Conservation (phyloP, 2,329 filamentous ascomycete species). For the Penicillium palitans region DNA sequence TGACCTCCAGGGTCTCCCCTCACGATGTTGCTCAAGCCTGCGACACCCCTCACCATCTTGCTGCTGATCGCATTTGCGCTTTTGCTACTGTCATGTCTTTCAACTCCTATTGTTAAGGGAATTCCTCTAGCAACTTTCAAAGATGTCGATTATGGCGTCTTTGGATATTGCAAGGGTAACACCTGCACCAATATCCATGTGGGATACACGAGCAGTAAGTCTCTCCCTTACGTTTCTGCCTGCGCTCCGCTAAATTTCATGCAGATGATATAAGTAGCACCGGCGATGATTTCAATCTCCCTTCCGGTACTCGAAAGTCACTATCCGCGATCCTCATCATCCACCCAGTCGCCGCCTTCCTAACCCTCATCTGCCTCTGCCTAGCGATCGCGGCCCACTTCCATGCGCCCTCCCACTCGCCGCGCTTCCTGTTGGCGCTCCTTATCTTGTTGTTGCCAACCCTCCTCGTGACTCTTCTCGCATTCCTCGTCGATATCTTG, state of each 20-base stretch:
- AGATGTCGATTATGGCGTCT: constrained; percentile 82
- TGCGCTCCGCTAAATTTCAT: constrained; percentile 13
- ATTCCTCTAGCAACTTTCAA: constrained; percentile 80
- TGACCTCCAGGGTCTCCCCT: constrained; percentile 9
- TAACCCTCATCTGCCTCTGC: constrained; percentile 80
- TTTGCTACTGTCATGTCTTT: constrained; percentile 83
- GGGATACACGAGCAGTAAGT: constrained; percentile 81
- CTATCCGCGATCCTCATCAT: constrained; percentile 90
- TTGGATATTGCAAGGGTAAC: constrained; percentile 74
- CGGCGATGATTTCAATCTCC: constrained; percentile 59
- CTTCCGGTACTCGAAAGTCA: constrained; percentile 64
- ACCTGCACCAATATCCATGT: constrained; percentile 73
- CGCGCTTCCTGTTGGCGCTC: constrained; percentile 78
- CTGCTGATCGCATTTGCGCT: constrained; percentile 83
- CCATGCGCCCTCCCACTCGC: constrained; percentile 83
- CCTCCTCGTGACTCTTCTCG: constrained; percentile 76
- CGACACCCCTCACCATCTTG: constrained; percentile 84
- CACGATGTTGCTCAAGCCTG: constrained; percentile 76
- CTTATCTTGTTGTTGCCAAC: constrained; percentile 86
- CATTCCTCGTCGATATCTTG: constrained; percentile 90
- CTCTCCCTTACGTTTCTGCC: constrained; percentile 16
- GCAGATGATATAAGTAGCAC: constrained; percentile 42
- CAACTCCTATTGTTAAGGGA: constrained; percentile 79
- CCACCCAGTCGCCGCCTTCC: constrained; percentile 83
- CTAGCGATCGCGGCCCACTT: constrained; percentile 81